Conservation (phyloP, 2,329 filamentous ascomycete genomes). For the Apiospora marii region DNA sequence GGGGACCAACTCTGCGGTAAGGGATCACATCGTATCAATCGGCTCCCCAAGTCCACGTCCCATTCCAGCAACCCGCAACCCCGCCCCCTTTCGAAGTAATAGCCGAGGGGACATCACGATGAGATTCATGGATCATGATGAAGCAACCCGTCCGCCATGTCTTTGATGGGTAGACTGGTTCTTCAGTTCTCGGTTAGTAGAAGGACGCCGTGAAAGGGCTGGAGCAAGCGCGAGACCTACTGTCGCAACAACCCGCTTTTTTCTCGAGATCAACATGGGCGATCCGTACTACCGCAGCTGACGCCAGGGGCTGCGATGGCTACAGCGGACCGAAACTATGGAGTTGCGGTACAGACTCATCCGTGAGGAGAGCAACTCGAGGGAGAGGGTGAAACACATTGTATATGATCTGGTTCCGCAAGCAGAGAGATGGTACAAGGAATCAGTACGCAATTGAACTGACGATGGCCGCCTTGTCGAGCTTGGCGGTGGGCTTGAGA, state of each 20-base stretch:
- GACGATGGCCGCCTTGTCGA: not conserved
- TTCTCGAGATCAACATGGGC: not conserved
- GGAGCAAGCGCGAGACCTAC: not conserved
- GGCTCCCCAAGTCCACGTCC: no score
- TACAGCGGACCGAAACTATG: not conserved
- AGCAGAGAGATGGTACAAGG: not conserved
- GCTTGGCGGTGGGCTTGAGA: not conserved
- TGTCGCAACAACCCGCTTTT: not conserved
- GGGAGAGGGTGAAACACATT: conserved; percentile 9
- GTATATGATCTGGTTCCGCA: not conserved
- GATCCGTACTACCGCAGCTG: not conserved
- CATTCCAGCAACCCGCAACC: no score
- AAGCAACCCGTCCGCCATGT: no score
- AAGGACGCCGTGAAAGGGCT: not conserved
- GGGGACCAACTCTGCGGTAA: no score
- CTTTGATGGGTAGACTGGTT: not conserved
- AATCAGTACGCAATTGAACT: no score
- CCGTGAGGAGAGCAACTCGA: not conserved
- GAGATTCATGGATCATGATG: no score
- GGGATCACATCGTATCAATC: no score
- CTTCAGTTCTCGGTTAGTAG: not conserved
- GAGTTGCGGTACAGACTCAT: not conserved
- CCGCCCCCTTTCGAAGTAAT: no score
- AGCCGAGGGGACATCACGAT: no score
- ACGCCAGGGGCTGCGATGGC: not conserved